Base-by-base conservation (phyloP, 768 basidiomycete genomes). In the Mycena crocata region DNA sequence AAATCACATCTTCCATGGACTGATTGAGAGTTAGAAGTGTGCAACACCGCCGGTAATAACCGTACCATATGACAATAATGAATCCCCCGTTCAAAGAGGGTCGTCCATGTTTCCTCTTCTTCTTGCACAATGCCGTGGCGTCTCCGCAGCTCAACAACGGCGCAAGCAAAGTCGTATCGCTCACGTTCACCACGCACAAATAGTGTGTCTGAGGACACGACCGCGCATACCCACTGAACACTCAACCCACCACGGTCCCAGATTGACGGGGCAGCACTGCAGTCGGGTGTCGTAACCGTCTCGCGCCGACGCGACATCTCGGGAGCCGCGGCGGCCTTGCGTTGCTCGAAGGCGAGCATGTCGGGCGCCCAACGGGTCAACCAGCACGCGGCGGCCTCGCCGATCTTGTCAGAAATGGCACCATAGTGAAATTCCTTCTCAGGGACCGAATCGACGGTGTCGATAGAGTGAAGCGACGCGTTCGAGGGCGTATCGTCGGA, bases 351-450 rank as follows among this genome's bases (percentile, higher is more conserved):
- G 12, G 74, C 72, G n/a, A 97, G 83, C 67, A 97, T 84, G 74
- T 98, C 95, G 15, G 79, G 75, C 0, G 90, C 93, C 96, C 96
- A 98, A 46, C 93, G 84, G 1, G 90, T 85, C 21, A 98, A 82
- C 95, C 95, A 98, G 76, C 92, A 94, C 3, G 87, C 87, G 70
- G 91, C 91, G 0, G 94, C 91, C 78, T 97, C 95, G 15, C 96
- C 96, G 61, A 98, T 93, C 80, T 94, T 96, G 78, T 95, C 89
- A 0, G 93, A 93, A 13, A 95, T 84, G n/a, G 88, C 84, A n/a
- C 95, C 96, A 72, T 98, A 97, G 73, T 89, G 85, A 71, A 89
- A 92, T 37, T 80, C 80, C 2, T 85, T 83, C 17, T 74, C 74
- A 34, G 50, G 49, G 2, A 73, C 69, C 24, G 64, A 72, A 23